Base-by-base conservation (phyloP, 1,139 yeast genomes). In the Geotrichum aggregatum region DNA sequence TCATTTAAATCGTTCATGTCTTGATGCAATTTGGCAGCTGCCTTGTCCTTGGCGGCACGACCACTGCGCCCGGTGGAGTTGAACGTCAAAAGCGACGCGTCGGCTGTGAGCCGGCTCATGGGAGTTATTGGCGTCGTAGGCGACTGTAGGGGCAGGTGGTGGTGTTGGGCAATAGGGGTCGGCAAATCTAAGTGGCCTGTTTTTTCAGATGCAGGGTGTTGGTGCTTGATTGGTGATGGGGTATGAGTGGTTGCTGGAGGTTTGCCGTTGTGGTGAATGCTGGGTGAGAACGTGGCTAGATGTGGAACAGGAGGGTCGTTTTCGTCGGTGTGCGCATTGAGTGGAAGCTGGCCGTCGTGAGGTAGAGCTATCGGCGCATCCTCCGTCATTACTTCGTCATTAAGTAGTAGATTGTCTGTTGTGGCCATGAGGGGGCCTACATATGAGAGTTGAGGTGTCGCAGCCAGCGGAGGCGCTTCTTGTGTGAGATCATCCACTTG, bases 1-100 rank as follows among this genome's bases (percentile, higher is more conserved):
- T 73, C 75, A 60, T 82, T 84, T 56, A 85, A 71, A 50, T 84
- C 84, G 50, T 78, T 77, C 78, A 86, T 84, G 60, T 83, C 79
- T 21, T 76, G 76, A 59, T 83, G 91, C n/a, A 86, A 70, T 63
- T 81, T 82, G 53, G 72, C 71, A 0, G 83, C 82, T 0, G 94
- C 94, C 59, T 78, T 78, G 45, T 77, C 76, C 39, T 84, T 82
- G 0, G 94, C 94, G 19, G 80, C 72, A 13, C 80, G 71, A n/a
- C 47, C 42, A 18, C 39, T 35, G 30, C 42, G 42, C 10, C 42
- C 42, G 5, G 13, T 19, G 2, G 42, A 18, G 7, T 18, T 22
- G 30, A 39, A 39, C 13, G 47, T n/a, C 5, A 43, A 18, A 10
- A 43, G 30, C 5, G 35, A 18, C n/a, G 47, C 11, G 21, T 43